These are phyloP conservation scores for Hemileia vastatrix DNA, from an alignment of 1,284 basidiomycete genomes.

Conservation along the genomic window DNA sequence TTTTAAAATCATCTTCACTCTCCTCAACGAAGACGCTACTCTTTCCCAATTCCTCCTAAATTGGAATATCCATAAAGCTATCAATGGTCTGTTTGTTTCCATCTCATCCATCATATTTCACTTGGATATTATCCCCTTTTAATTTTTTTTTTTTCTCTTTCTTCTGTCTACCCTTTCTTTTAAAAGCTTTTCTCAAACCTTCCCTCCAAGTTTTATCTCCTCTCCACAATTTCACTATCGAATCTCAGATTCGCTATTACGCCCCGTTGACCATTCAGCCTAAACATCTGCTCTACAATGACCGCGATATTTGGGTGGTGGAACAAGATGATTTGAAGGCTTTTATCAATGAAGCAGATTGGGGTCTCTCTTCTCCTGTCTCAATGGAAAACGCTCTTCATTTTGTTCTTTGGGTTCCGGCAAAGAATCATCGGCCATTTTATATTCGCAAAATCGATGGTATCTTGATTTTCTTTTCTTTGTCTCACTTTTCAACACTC, in stretches of 20 bases:
- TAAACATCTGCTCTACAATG: constrained; percentile 23
- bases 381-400: constrained; percentile 86
- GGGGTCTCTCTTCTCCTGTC: constrained; percentile 73
- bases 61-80: constrained; percentile 63
- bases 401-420: constrained; percentile 83
- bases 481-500: too few species aligned
- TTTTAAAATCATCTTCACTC: constrained; percentile 68
- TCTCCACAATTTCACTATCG: constrained; percentile 81
- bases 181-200: constrained; percentile 59
- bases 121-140: constrained; percentile 22
- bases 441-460: constrained; percentile 56
- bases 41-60: constrained; percentile 54
- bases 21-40: constrained; percentile 75
- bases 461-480: constrained; percentile 51
- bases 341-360: constrained; percentile 91
- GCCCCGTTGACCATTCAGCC: constrained; percentile 78
- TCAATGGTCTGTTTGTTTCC: constrained; percentile 53
- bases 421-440: constrained; percentile 58
- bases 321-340: constrained; percentile 71
- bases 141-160: background rate
- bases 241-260: constrained; percentile 86
- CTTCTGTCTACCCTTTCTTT: background rate
- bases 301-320: constrained; percentile 51
- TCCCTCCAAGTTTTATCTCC: constrained; percentile 55
- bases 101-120: constrained; percentile 10